Evolutionary conservation across 805 yeast species (phyloP), one percentile per base, ranked within the genome.

Genomic region (Wickerhamomyces subpelliculosus): DNA sequence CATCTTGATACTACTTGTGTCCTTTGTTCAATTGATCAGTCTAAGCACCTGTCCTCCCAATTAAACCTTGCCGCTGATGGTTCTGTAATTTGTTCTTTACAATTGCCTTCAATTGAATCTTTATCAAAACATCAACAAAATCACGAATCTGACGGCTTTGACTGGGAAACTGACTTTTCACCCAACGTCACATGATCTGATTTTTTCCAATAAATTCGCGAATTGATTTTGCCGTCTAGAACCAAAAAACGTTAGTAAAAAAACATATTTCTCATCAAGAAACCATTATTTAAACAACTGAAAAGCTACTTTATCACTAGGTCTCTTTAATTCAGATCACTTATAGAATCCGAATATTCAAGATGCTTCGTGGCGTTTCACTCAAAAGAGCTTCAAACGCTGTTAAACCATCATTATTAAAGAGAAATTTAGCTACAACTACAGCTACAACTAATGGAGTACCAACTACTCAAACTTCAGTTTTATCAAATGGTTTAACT

Each of bases 401-500:
- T 19, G 22, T 4, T 18, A 29, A 12, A 21, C 16, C 19, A 8
- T 4, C 13, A 14, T 17, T n/a, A n/a, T n/a, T n/a, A 4, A 23
- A 4, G 8, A 35, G 38, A 35, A 35, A 13, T 24, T 18, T 35
- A n/a, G 38, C 38, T 16, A 28, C 32, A 12, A 23, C 29, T 14
- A 38, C 44, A 4, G 18, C 32, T 37, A 40, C 30, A 40, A 35
- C 35, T 11, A 35, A 6, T 4, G 16, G 5, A 4, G 8, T 59
- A 23, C 73, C 80, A 19, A 56, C 60, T 23, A 76, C 86, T 23
- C 65, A 71, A 55, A 84, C 88, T 9, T 76, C 96, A 2, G 76
- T 81, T 4, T 68, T 93, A 37, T 67, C 80, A n/a, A 93, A 93
- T 58, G 99, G 99, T 3, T 64, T 93, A 32, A 90, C 97, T 0